These are phyloP conservation scores for Colletotrichum paranaense DNA, from an alignment of 2,329 filamentous ascomycete genomes.

Conservation along the genomic window DNA sequence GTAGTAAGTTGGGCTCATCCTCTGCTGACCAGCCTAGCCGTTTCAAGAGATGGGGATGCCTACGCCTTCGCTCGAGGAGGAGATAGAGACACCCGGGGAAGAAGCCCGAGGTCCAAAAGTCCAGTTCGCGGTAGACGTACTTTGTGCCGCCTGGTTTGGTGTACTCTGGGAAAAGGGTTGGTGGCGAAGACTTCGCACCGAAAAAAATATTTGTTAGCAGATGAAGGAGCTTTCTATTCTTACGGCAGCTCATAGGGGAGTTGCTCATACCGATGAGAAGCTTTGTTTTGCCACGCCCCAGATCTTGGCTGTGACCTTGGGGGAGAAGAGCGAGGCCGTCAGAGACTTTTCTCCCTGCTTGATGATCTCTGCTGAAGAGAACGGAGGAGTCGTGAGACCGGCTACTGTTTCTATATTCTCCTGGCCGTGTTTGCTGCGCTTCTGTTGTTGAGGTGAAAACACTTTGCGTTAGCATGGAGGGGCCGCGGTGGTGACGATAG, in stretches of 20 bases:
- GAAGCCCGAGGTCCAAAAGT: slow-evolving; percentile 62
- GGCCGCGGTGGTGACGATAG: no score
- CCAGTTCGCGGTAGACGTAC: slow-evolving; percentile 52
- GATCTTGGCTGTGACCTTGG: slow-evolving; percentile 20
- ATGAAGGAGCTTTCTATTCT: not conserved
- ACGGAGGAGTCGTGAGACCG: slow-evolving; percentile 3
- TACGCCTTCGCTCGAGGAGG: slow-evolving; percentile 49
- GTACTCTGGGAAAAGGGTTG: slow-evolving; percentile 48
- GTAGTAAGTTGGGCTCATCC: slow-evolving; percentile 38
- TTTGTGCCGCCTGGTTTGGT: slow-evolving; percentile 47
- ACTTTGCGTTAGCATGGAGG: not conserved
- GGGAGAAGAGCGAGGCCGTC: slow-evolving; percentile 14
- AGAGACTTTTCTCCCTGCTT: not conserved
- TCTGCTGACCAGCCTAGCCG: not conserved
- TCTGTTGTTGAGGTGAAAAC: not conserved
- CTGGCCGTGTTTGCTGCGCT: not conserved
- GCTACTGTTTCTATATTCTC: not conserved
- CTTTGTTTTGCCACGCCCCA: slow-evolving; percentile 31
- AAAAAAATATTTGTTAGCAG: not conserved
- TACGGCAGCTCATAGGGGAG: not conserved
- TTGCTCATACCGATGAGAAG: slow-evolving; percentile 8
- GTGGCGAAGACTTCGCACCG: slow-evolving; percentile 25
- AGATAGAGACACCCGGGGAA: slow-evolving; percentile 58
- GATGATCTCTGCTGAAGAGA: not conserved
- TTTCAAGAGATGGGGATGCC: slow-evolving; percentile 37